Evolutionary conservation across 1,284 basidiomycete species (phyloP).

Genomic region (Bondarzewia mesenterica): DNA sequence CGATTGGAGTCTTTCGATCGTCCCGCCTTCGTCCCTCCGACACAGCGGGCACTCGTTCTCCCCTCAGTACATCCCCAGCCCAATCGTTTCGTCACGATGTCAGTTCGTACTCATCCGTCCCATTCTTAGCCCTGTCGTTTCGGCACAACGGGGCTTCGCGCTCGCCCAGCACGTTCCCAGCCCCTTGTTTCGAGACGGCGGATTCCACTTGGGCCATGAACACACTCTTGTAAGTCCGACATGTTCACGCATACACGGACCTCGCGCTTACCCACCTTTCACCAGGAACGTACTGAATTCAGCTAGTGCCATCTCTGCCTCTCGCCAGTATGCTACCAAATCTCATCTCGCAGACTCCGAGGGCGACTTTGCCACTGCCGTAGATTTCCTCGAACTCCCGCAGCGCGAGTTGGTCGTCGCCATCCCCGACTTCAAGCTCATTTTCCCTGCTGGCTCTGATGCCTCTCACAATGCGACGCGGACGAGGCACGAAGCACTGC

Average conservation of each 20-base stretch:
- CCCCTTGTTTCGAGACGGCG: too few relatives aligned
- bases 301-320: conserved; percentile 46
- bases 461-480: conserved; percentile 58
- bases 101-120: too few relatives aligned
- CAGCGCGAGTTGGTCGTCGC: conserved; percentile 52
- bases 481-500: conserved; percentile 59
- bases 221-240: conserved; percentile 14
- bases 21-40: too few relatives aligned
- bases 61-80: too few relatives aligned
- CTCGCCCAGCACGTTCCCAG: too few relatives aligned
- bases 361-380: conserved; percentile 60
- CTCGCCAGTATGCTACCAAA: conserved; percentile 52
- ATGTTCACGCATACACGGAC: background rate
- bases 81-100: too few relatives aligned
- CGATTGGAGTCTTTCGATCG: too few relatives aligned
- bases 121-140: too few relatives aligned
- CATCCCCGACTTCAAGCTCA: conserved; percentile 34
- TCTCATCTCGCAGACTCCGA: conserved; percentile 68
- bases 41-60: too few relatives aligned
- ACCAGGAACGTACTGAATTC: conserved; percentile 48
- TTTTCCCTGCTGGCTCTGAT: conserved; percentile 58
- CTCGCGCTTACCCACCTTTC: background rate
- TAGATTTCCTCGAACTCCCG: conserved; percentile 53
- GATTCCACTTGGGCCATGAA: conserved; percentile 7
- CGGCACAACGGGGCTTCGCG: too few relatives aligned